A percentile compares a stretch with the other conserved stretches of the same genome.
Evolutionary conservation across 2,329 filamentous ascomycete species (phyloP).

Genomic region (Fusarium sp.): DNA sequence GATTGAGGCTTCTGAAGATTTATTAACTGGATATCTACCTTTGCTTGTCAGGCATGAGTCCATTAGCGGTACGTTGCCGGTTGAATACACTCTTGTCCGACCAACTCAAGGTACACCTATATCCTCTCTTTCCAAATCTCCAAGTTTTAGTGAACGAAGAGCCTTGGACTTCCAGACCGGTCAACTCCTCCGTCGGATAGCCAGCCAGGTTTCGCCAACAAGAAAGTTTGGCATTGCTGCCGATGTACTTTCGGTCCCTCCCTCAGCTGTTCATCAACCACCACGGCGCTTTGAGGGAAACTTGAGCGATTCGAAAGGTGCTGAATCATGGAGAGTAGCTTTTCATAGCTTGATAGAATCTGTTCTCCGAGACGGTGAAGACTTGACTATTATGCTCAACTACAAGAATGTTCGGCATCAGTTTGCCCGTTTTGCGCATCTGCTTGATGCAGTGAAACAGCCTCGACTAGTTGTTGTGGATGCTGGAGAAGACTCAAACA

Average conservation of each 20-base stretch:
- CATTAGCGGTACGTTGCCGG: slow-evolving; percentile 43
- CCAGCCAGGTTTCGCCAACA: slow-evolving; percentile 58
- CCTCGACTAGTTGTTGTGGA: slow-evolving; percentile 68
- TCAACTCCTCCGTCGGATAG: slow-evolving; percentile 58
- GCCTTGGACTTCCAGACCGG: slow-evolving; percentile 61
- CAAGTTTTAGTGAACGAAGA: slow-evolving; percentile 52
- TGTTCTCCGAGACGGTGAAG: slow-evolving; percentile 69
- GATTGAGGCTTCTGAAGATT: slow-evolving; percentile 4
- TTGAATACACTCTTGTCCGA: slow-evolving; percentile 58
- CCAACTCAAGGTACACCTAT: slow-evolving; percentile 55
- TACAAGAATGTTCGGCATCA: slow-evolving; percentile 66
- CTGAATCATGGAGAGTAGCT: slow-evolving; percentile 64
- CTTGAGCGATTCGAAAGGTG: slow-evolving; percentile 41
- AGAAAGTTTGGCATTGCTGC: slow-evolving; percentile 59
- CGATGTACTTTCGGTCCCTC: slow-evolving; percentile 44
- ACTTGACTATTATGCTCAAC: slow-evolving; percentile 67
- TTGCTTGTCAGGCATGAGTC: slow-evolving; percentile 55
- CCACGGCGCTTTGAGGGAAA: slow-evolving; percentile 39
- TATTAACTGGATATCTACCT: slow-evolving; percentile 54
- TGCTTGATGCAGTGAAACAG: slow-evolving; percentile 64
- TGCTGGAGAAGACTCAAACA: slow-evolving; percentile 61
- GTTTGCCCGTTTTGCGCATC: slow-evolving; percentile 60
- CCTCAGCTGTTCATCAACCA: slow-evolving; percentile 25
- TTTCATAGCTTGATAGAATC: slow-evolving; percentile 69
- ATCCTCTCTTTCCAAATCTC: slow-evolving; percentile 49